phyloP scores from a whole-genome alignment of 1,284 basidiomycete species.

The Sporisorium scitamineum region DNA sequence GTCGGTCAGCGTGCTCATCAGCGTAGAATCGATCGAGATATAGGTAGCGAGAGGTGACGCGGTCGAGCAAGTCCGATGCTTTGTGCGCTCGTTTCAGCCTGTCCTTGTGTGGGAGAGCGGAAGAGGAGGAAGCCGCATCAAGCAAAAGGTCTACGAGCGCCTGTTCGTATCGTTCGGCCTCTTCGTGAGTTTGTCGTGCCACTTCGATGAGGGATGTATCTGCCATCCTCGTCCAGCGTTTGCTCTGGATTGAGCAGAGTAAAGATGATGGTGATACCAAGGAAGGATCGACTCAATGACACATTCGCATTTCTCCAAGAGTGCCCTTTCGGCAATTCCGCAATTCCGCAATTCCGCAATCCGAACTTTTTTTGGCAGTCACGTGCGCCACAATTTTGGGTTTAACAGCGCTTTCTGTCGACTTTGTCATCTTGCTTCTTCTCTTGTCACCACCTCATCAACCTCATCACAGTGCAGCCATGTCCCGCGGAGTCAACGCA shows the following conservation, averaged over 20 bases:
- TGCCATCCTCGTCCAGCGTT: constrained; percentile 54
- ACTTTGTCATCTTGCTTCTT: constrained; percentile 1
- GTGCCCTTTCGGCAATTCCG: background rate
- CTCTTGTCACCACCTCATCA: background rate
- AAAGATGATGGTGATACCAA: background rate
- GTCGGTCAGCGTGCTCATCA: constrained; percentile 70
- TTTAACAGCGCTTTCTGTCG: constrained; percentile 2
- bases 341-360: constrained; percentile 29
- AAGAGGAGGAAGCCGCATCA: constrained; percentile 55
- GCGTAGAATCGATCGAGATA: constrained; percentile 69
- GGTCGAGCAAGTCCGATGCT: constrained; percentile 84
- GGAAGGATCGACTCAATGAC: background rate
- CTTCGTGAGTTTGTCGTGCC: constrained; percentile 93
- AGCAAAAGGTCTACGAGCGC: constrained; percentile 73
- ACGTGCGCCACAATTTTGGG: constrained; percentile 28
- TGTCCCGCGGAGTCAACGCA: constrained; percentile 58
- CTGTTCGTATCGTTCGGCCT: constrained; percentile 86
- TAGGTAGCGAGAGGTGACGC: constrained; percentile 77
- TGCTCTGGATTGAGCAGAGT: background rate
- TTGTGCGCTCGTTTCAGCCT: constrained; percentile 85
- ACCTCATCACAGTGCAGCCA: constrained; percentile 8
- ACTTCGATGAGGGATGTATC: constrained; percentile 87
- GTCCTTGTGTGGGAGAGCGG: constrained; percentile 69
- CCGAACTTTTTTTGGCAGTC: constrained; percentile 18
- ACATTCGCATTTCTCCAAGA: background rate